Conservation (phyloP, 2,329 filamentous ascomycete genomes). For the Claviceps monticola region DNA sequence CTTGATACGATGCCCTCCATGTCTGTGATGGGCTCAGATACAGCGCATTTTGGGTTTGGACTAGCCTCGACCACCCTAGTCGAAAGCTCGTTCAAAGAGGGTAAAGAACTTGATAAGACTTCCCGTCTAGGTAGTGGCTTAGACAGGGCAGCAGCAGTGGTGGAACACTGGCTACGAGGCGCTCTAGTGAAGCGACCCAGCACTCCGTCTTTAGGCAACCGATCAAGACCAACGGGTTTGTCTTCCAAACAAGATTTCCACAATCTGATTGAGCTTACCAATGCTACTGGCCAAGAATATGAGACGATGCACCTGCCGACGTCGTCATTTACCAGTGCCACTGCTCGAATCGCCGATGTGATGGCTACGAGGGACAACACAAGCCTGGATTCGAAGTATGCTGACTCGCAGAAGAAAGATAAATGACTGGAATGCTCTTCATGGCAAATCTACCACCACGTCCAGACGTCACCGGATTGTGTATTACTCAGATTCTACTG, state of each 20-base stretch:
- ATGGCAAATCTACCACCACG: neutral
- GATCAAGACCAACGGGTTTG: constrained; percentile 18
- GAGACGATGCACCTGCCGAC: constrained; percentile 17
- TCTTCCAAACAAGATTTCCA: constrained; percentile 23
- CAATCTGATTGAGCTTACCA: constrained; percentile 60
- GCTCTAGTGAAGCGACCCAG: constrained; percentile 52
- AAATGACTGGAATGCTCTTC: constrained; percentile 14
- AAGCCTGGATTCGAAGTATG: constrained; percentile 8
- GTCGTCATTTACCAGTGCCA: constrained; percentile 21
- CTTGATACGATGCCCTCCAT: constrained; percentile 55
- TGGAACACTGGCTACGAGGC: constrained; percentile 83
- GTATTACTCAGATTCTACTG: neutral
- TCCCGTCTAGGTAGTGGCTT: constrained; percentile 42
- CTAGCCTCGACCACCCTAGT: constrained; percentile 29
- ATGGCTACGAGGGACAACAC: constrained; percentile 24
- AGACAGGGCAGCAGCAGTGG: constrained; percentile 72
- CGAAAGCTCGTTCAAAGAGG: constrained; percentile 36
- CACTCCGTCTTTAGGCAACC: constrained; percentile 32
- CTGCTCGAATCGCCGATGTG: constrained; percentile 21
- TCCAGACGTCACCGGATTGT: neutral
- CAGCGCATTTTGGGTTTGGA: constrained; percentile 41
- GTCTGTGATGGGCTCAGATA: constrained; percentile 49
- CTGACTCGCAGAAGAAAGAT: constrained; percentile 25
- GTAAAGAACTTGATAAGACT: constrained; percentile 26
- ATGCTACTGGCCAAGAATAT: constrained; percentile 44